Base-by-base conservation (phyloP, 495 filamentous ascomycete species). In the Aspergillus egyptiacus region DNA sequence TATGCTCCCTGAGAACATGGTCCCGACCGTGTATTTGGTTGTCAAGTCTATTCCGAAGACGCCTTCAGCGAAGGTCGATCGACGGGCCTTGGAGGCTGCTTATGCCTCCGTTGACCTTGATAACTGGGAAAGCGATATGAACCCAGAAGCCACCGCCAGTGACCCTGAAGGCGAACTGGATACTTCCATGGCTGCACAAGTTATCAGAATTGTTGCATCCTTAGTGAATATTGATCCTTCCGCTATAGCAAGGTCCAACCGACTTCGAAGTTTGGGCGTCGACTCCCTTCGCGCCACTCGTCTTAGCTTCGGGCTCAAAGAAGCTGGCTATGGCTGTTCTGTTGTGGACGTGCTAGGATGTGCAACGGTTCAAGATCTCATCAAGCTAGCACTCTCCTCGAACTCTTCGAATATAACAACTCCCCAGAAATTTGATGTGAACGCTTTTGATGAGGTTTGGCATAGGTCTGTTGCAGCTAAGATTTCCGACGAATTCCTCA, bases 271-370 rank as follows among this genome's bases (percentile, higher is more conserved):
- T 36, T 43, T 67, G 32, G 66, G 66, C 17, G 56, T 69, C 22
- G 66, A 69, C 50, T 69, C 66, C 0, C 64, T 69, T 33, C 55
- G 56, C 17, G 66, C 64, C n/a, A 63, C 62, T 27, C 55, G 64
- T 17, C 48, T 67, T 27, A 57, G 53, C 10, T 54, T 59, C 17
- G 54, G 50, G 28, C 51, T 69, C 8, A 64, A 61, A 15, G 52
- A 57, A 11, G 55, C 53, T 8, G 64, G 61, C 1, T 51, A 54
- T 11, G 35, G 37, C 4, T 11, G 66, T 2, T 66, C 66, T 1
- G 55, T 67, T 25, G 46, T 63, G 6, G 61, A 60, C 14, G 50
- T 67, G 14, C 38, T 69, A 3, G 46, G 56, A 14, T 69, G 66
- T 33, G 40, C 53, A 3, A 60, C 54, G 18, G 47, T 63, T 4